Conservation (phyloP, 352 stramenopile species). For the Plasmopara muralis region DNA sequence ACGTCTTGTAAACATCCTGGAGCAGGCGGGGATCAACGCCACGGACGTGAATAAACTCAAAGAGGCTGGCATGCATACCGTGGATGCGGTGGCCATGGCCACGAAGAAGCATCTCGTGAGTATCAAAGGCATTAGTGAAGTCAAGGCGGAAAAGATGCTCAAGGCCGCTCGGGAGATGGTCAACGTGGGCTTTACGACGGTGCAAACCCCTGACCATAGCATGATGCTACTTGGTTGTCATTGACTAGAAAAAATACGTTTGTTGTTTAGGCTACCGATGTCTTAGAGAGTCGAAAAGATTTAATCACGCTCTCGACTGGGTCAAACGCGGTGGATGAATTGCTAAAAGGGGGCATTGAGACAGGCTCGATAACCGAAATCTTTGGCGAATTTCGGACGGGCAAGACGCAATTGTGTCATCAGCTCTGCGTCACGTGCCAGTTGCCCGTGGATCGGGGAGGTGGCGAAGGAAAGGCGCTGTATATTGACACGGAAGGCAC, state of each 20-base stretch:
- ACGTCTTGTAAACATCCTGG: slow-evolving; percentile 84
- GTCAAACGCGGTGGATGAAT: slow-evolving; percentile 83
- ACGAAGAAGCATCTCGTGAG: slow-evolving; percentile 96
- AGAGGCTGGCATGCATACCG: slow-evolving; percentile 95
- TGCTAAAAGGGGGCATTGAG: slow-evolving; percentile 94
- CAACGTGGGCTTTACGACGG: slow-evolving; percentile 98
- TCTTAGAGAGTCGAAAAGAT: slow-evolving; percentile 85
- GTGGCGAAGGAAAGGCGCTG: slow-evolving; percentile 96
- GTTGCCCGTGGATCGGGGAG: slow-evolving; percentile 94
- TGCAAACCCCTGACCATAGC: slow-evolving; percentile 15
- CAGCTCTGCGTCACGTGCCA: slow-evolving; percentile 99
- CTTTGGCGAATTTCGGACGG: slow-evolving; percentile 99
- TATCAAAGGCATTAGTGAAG: slow-evolving; percentile 99
- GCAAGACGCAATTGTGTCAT: slow-evolving; percentile 99
- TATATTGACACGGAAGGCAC: slow-evolving; percentile 99
- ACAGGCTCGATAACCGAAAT: slow-evolving; percentile 97
- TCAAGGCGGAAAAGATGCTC: slow-evolving; percentile 98
- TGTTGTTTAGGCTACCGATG: slow-evolving; percentile 68
- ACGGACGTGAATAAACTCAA: slow-evolving; percentile 98
- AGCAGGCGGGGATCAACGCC: slow-evolving; percentile 95
- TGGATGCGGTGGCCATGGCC: slow-evolving; percentile 96
- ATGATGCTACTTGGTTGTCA: slow-evolving; percentile 2
- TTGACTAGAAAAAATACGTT: slow-evolving; percentile 1
- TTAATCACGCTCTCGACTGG: slow-evolving; percentile 93
- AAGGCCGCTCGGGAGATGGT: slow-evolving; percentile 96